Evolutionary conservation across 805 yeast genomes (phyloP).

Genomic region (Ogataea chonburiensis): DNA sequence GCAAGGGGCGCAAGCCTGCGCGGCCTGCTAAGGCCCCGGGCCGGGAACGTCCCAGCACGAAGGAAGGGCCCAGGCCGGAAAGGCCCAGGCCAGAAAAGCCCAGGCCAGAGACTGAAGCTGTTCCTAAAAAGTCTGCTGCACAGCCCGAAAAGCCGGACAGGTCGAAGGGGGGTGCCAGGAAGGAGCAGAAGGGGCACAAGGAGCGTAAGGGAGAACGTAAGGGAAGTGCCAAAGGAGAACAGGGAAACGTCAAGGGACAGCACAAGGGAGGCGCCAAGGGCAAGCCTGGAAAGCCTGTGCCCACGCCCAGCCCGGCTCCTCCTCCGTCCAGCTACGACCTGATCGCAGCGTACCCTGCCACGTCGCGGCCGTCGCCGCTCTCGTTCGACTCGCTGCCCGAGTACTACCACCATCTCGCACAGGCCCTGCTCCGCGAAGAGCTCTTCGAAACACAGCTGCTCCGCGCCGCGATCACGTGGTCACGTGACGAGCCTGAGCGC

Average conservation of each 20-base stretch:
- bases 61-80: neutral
- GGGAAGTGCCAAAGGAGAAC: neutral
- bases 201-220: neutral
- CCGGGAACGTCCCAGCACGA: neutral
- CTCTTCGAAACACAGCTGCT: conserved; percentile 44
- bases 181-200: neutral
- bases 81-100: neutral
- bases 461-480: conserved; percentile 45
- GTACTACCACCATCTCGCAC: conserved; percentile 59
- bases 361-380: conserved; percentile 21
- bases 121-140: neutral
- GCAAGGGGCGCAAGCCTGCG: neutral
- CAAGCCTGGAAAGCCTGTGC: neutral
- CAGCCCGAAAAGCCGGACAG: neutral
- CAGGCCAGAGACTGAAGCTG: neutral
- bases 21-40: neutral
- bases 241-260: neutral
- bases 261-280: neutral
- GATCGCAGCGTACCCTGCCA: conserved; percentile 7
- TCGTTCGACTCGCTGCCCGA: conserved; percentile 47
- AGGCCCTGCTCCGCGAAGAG: conserved; percentile 64
- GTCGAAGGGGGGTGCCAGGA: neutral
- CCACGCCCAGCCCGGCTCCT: neutral
- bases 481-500: conserved; percentile 35
- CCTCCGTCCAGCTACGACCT: neutral